Percentiles rank a stretch among this genome's conserved stretches.
Conservation (phyloP, 352 stramenopile species). For the Globisporangium perplexum region DNA sequence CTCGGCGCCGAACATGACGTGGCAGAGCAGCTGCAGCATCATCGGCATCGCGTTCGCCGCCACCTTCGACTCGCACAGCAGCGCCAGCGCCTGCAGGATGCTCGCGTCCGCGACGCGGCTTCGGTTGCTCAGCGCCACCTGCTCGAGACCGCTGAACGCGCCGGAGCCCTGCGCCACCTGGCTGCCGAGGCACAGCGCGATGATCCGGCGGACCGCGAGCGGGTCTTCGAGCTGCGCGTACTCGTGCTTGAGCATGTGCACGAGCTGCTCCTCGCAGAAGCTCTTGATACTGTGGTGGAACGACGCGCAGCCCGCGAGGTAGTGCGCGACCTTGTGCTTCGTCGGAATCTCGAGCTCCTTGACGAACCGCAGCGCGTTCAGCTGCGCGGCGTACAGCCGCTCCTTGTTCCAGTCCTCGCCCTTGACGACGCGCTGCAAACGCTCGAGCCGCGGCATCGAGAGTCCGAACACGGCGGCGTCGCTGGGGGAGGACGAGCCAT, state of each 20-base stretch:
- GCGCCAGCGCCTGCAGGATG: slow-evolving; percentile 41
- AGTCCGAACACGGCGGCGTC: slow-evolving; percentile 29
- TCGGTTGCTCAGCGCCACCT: slow-evolving; percentile 38
- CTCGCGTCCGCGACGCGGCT: slow-evolving; percentile 47
- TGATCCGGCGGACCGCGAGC: slow-evolving; percentile 27
- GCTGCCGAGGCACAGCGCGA: slow-evolving; percentile 58
- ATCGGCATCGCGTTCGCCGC: slow-evolving; percentile 52
- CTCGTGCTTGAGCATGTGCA: slow-evolving; percentile 58
- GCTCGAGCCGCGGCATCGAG: slow-evolving; percentile 38
- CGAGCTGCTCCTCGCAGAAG: slow-evolving; percentile 64
- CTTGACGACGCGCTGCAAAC: slow-evolving; percentile 37
- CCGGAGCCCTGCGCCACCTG: slow-evolving; percentile 35
- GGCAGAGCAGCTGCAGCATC: slow-evolving; percentile 68
- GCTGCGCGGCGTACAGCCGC: slow-evolving; percentile 49
- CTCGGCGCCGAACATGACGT: slow-evolving; percentile 70
- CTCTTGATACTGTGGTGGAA: slow-evolving; percentile 63
- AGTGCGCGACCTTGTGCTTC: slow-evolving; percentile 38
- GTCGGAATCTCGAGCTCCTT: slow-evolving; percentile 41
- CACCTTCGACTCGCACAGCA: slow-evolving; percentile 45
- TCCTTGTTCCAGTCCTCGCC: slow-evolving; percentile 35
- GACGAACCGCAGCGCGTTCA: slow-evolving; percentile 53
- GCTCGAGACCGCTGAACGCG: slow-evolving; percentile 31
- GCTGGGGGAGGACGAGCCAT: slow-evolving; percentile 13
- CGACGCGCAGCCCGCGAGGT: slow-evolving; percentile 49
- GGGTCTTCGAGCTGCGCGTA: slow-evolving; percentile 35